These are phyloP conservation scores for Microbotryum intermedium DNA, from an alignment of 1,284 basidiomycete genomes.

Conservation along the genomic window DNA sequence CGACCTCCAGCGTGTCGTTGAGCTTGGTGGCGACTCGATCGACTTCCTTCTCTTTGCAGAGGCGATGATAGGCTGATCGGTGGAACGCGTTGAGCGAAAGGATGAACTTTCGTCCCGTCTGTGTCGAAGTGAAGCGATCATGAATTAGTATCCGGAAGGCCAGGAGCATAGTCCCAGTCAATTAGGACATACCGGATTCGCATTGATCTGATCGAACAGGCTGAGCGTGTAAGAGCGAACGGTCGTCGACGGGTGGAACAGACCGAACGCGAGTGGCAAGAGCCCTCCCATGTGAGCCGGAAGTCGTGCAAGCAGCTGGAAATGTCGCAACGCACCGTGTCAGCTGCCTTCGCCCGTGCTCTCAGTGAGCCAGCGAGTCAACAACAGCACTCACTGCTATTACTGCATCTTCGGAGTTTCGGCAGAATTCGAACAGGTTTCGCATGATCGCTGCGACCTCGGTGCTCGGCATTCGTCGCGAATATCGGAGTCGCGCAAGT, in stretches of 20 bases:
- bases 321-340: not conserved
- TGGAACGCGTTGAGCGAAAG: conserved; percentile 84
- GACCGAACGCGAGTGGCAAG: conserved; percentile 71
- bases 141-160: not conserved
- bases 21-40: not conserved
- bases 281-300: conserved; percentile 76
- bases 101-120: conserved; percentile 79
- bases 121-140: not conserved
- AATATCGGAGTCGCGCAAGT: conserved; percentile 56
- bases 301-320: conserved; percentile 64
- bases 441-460: conserved; percentile 70
- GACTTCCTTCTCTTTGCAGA: conserved; percentile 30
- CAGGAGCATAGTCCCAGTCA: conserved; percentile 6
- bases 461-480: conserved; percentile 51
- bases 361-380: not conserved
- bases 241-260: conserved; percentile 72
- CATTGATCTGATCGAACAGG: conserved; percentile 66
- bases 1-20: conserved; percentile 5
- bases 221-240: conserved; percentile 74
- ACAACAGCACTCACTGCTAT: conserved; percentile 57
- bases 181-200: conserved; percentile 55
- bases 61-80: conserved; percentile 54
- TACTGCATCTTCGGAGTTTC: conserved; percentile 68
- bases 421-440: conserved; percentile 58
- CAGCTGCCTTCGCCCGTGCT: not conserved